These are phyloP conservation scores for Margaritispora aquatica DNA, from an alignment of 495 filamentous ascomycete genomes.

Conservation along the genomic window DNA sequence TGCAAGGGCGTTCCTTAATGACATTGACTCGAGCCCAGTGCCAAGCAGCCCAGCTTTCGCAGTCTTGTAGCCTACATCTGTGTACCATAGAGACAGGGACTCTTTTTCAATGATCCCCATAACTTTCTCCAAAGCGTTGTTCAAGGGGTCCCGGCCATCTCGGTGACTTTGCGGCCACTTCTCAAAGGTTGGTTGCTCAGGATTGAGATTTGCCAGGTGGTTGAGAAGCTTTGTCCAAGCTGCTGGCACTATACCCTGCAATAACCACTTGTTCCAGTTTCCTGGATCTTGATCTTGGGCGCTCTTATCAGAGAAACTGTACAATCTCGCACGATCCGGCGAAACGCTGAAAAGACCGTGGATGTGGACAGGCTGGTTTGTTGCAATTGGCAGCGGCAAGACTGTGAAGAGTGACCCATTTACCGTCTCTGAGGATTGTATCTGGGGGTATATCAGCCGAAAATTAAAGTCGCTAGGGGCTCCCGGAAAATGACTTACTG, in stretches of 20 bases:
- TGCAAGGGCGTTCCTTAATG: conserved; percentile 10
- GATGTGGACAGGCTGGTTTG: conserved; percentile 34
- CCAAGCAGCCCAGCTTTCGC: conserved; percentile 5
- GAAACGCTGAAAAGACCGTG: conserved; percentile 37
- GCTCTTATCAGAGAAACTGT: conserved; percentile 22
- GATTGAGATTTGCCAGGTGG: conserved; percentile 6
- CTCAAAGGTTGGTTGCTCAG: conserved; percentile 2
- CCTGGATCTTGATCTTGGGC: conserved; percentile 19
- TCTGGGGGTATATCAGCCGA: not conserved
- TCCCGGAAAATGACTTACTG: conserved; percentile 6
- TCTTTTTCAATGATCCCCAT: conserved; percentile 10
- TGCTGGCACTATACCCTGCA: conserved; percentile 26
- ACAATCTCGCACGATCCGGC: conserved; percentile 33
- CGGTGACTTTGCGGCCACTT: conserved; percentile 5
- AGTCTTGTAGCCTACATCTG: conserved; percentile 7
- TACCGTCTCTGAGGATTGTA: not conserved
- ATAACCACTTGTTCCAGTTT: conserved; percentile 34
- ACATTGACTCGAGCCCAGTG: not conserved
- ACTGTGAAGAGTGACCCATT: conserved; percentile 32
- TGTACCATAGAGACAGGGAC: conserved; percentile 15
- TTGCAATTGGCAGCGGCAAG: conserved; percentile 32
- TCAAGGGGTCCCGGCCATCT: conserved; percentile 5
- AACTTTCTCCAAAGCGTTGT: conserved; percentile 7
- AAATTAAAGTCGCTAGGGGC: not conserved
- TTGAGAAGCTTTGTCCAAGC: conserved; percentile 27